These are phyloP conservation scores for Mycena rosella DNA, from an alignment of 768 basidiomycete species.

Conservation along the genomic window DNA sequence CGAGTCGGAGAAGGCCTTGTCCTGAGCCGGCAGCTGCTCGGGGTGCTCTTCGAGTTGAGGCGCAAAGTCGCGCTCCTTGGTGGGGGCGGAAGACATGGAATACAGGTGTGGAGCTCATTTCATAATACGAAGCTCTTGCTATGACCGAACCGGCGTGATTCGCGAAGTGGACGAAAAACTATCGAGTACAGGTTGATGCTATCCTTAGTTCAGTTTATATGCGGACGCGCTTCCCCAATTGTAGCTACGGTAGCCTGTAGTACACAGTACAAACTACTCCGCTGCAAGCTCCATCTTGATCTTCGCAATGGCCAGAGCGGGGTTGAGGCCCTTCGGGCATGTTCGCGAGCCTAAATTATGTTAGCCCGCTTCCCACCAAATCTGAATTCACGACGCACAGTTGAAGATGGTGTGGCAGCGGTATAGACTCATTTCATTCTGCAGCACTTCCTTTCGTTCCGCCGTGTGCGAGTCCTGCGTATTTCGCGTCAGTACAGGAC, in stretches of 20 bases:
- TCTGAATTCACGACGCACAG: constrained; percentile 59
- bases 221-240: no score
- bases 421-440: constrained; percentile 97
- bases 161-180: no score
- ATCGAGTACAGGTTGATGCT: no score
- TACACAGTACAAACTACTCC: constrained; percentile 63
- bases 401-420: constrained; percentile 99
- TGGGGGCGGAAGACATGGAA: constrained; percentile 27
- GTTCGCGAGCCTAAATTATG: constrained; percentile 78
- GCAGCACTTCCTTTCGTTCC: constrained; percentile 90
- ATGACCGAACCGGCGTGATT: no score
- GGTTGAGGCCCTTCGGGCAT: constrained; percentile 98
- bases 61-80: constrained; percentile 42
- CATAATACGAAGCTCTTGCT: background rate
- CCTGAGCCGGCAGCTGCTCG: constrained; percentile 25
- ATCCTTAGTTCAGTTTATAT: no score
- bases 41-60: constrained; percentile 36
- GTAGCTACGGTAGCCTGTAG: background rate
- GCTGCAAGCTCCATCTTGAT: constrained; percentile 92
- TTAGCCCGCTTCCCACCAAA: constrained; percentile 12
- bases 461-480: constrained; percentile 81
- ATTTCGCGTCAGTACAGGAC: constrained; percentile 1
- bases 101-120: constrained; percentile 1
- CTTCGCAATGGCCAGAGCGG: constrained; percentile 91
- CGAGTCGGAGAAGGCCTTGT: constrained; percentile 59